Evolutionary conservation across 1,139 yeast species (phyloP), one percentile per base, ranked within the genome.

Genomic region (Blastobotrys buckinghamii): DNA sequence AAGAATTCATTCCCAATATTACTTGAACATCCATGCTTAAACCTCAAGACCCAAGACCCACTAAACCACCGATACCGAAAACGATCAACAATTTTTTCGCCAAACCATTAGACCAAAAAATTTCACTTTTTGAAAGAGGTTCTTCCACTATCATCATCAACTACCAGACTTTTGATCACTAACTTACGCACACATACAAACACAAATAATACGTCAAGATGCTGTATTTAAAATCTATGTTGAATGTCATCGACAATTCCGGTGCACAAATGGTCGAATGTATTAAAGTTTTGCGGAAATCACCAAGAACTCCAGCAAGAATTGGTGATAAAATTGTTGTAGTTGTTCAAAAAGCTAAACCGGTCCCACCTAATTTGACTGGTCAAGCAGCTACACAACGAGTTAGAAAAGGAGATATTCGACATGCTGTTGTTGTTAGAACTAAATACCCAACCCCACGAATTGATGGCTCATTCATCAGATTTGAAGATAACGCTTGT

Each of bases 401-500:
- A 66, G 96, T 90, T 41, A 87, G 90, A 68, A 84, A 95, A 69
- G 96, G 97, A 61, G 98, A 92, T 62, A 88, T 92, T 47, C 84
- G 95, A 54, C 95, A 95, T 64, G 99, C 97, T 6, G 90, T 92
- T 24, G 86, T 92, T 41, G 97, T 89, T 20, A 82, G 98, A 66
- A 88, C 97, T 2, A 88, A 83, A 69, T 90, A 92, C 56, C 90
- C 89, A 32, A 80, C 82, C 53, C 78, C 78, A 65, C 80, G 99
- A 64, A 76, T 82, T 2, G 97, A 94, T 64, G 99, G 99, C 2
- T 77, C 95, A 7, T 81, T 81, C 22, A 76, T 92, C 37, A 75
- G 88, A 58, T 92, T 92, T 64, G 97, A 92, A 65, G 99, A 92
- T 68, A 92, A 92, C 67, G 98, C 98, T 0, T 90, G 97, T 72